Evolutionary conservation across 1,139 yeast species (phyloP), one percentile per base, ranked within the genome.

Genomic region (Yamadazyma conglobata): DNA sequence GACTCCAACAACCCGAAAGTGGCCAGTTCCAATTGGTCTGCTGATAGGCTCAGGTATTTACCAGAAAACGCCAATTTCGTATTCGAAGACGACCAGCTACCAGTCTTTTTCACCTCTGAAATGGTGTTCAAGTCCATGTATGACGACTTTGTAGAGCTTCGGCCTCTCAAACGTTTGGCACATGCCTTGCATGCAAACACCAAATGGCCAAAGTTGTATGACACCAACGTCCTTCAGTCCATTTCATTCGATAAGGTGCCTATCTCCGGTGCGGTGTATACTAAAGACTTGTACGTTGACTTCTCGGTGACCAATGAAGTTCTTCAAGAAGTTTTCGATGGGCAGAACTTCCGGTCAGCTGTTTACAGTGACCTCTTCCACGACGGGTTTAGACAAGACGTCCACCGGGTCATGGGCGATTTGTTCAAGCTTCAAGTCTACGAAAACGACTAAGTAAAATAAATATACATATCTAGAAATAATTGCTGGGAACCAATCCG

Each of bases 71-170:
- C 41, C 11, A 33, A 42, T 10, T 65, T 54, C 40, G 58, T 56
- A 1, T 54, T 41, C 32, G 34, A 40, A 6, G 37, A 36, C 4
- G 27, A 25, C 0, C 25, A 34, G 8, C 48, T 36, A 1, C 56
- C 63, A 3, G 54, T 69, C n/a, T 68, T 50, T 38, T 75, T 76
- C 47, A 73, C 79, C 1, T 77, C 80, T 6, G 81, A 76, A 43
- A 73, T 75, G 77, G 76, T 75, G 22, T 72, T 53, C 48, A 59
- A 63, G 35, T 64, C 70, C 10, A 71, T 73, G 71, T 64, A 50
- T 40, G 71, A 68, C 12, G 79, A 73, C 39, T 72, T 60, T 42
- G 43, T 50, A 0, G 73, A 70, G 38, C 54, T 76, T 25, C 40
- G 52, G n/a, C 56, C 54, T 6, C 54, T 75, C 28, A 62, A 63